These are phyloP conservation scores for Salix suchowensis DNA, from an alignment of 345 rosid species.

Conservation along the genomic window DNA sequence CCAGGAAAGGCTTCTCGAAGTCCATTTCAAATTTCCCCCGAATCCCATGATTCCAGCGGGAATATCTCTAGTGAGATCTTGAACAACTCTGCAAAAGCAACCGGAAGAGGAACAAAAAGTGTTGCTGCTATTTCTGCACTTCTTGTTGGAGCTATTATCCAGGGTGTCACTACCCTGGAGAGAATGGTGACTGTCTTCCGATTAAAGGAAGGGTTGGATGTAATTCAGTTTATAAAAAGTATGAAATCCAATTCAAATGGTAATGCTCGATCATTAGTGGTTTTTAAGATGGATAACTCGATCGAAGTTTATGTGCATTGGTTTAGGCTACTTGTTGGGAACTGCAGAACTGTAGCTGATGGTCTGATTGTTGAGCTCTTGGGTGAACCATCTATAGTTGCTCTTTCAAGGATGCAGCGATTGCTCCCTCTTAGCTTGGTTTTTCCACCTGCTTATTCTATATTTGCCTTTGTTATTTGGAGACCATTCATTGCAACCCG, in stretches of 20 bases:
- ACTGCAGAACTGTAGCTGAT: slow-evolving; percentile 78
- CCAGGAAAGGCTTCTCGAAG: slow-evolving; percentile 79
- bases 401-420: slow-evolving; percentile 93
- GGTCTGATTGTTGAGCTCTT: slow-evolving; percentile 84
- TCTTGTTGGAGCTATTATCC: slow-evolving; percentile 70
- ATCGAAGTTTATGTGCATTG: slow-evolving; percentile 79
- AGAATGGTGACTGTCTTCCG: slow-evolving; percentile 80
- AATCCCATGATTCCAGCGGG: slow-evolving; percentile 53
- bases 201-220: slow-evolving; percentile 82
- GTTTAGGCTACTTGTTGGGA: slow-evolving; percentile 90
- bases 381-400: slow-evolving; percentile 80
- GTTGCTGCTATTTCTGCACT: slow-evolving; percentile 85
- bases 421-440: slow-evolving; percentile 81
- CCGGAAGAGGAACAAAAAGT: slow-evolving; percentile 55
- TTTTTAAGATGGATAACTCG: slow-evolving; percentile 58
- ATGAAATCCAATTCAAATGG: slow-evolving; percentile 78
- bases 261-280: slow-evolving; percentile 55
- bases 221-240: slow-evolving; percentile 70
- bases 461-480: slow-evolving; percentile 83
- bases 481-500: slow-evolving; percentile 59
- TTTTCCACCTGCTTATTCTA: slow-evolving; percentile 83
- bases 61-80: slow-evolving; percentile 41
- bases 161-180: slow-evolving; percentile 92
- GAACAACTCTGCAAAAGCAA: slow-evolving; percentile 42
- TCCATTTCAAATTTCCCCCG: slow-evolving; percentile 77